Base-by-base conservation (phyloP, 768 basidiomycete genomes). In the Astraeus odoratus region DNA sequence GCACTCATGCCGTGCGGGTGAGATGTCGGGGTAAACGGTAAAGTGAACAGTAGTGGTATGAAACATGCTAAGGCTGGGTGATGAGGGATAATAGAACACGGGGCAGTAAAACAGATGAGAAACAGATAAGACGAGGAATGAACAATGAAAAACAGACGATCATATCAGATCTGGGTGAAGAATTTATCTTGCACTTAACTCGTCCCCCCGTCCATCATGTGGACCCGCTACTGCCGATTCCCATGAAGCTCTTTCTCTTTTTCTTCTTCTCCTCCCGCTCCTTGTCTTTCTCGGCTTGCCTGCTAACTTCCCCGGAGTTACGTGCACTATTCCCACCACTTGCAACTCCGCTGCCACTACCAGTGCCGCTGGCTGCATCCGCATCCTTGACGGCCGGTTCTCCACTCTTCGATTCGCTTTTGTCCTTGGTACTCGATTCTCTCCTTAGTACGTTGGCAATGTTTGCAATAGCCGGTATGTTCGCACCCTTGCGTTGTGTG, bases 211-310 rank as follows among this genome's bases (percentile, higher is more conserved):
- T 19, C 23, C 13, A 10, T 40, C 13, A 40, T 16, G 26, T 29
- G 26, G 39, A 41, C 15, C 60, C 30, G 48, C 42, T 13, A 47
- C 49, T 62, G 49, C 67, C 51, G 56, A 63, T 57, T 64, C 76
- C 80, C 47, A 64, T 66, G 29, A 64, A 66, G 56, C 80, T 77
- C 66, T 75, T 78, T 66, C 78, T 77, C 52, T 76, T 75, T 60
- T 79, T 80, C 65, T 80, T 73, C 66, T 73, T 75, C 61, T 76
- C 71, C 42, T 74, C 77, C 58, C 80, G 80, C 53, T 67, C 65
- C 57, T 71, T 77, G 42, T 66, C 65, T 58, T 76, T 77, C 78
- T 54, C 75, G 38, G 63, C 64, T 37, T 59, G 64, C 77, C 85
- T 35, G 66, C 58, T 15, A 48, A 83, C 81, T 44, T 81, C 80